Conservation (phyloP, 345 rosid species). For the Bretschneidera sinensis region DNA sequence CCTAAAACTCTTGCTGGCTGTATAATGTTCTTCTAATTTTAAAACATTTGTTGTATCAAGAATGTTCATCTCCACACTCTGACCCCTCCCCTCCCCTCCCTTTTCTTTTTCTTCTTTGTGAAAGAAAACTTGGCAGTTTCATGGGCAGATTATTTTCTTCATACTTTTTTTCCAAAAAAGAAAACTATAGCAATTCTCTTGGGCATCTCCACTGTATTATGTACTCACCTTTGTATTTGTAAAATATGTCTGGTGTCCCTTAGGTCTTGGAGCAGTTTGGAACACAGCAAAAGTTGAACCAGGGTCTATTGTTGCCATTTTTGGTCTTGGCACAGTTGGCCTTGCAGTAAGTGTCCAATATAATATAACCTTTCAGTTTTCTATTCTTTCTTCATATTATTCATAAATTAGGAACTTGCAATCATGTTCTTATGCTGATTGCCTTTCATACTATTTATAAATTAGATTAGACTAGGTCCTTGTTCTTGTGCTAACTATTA, state of each 20-base stretch:
- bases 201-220: neutral
- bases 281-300: slow-evolving; percentile 97
- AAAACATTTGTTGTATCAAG: no score
- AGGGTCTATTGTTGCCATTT: slow-evolving; percentile 85
- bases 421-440: no score
- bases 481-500: neutral
- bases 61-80: no score
- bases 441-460: no score
- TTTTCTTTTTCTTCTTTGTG: neutral
- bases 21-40: no score
- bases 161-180: no score
- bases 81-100: neutral
- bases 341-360: slow-evolving; percentile 74
- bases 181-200: neutral
- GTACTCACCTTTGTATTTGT: neutral
- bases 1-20: no score
- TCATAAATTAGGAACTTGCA: neutral
- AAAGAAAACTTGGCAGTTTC: neutral
- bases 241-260: neutral
- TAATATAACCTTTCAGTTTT: neutral
- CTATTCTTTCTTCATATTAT: neutral
- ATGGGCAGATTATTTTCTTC: neutral
- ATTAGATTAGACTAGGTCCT: no score
- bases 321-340: slow-evolving; percentile 98
- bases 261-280: slow-evolving; percentile 99